Evolutionary conservation across 2,329 filamentous ascomycete species (phyloP), one percentile per base, ranked within the genome.

Genomic region (Zasmidium angulare): DNA sequence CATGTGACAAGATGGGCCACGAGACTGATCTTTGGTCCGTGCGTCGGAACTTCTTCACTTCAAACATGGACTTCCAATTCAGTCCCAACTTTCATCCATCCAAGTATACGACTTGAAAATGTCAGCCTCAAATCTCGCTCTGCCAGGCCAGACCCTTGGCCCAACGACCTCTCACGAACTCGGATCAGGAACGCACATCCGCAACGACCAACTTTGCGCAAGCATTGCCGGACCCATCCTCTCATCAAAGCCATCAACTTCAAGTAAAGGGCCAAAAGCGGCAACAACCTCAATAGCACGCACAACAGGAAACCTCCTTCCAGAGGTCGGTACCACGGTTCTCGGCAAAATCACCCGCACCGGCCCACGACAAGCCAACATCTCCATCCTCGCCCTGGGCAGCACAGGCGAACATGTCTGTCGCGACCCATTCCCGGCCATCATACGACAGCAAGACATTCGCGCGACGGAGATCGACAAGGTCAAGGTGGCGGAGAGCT

Each of bases 381-480:
- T 96, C 55, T 88, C 89, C 21, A 97, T 98, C 67, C 83, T 96
- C 60, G 89, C 93, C 60, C 89, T 97, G 23, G 86, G 89, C 58
- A 82, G 87, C 26, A 57, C 59, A 6, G 71, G 68, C 60, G 64
- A 68, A 46, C 62, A 67, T 50, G 62, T 68, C 46, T 66, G 61
- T 50, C 61, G 59, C 36, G 70, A 73, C 23, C 54, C 70, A 12
- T 71, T 75, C 49, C 69, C 71, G 1, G 73, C 68, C 9, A 50
- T 72, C 2, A 74, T 75, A 31, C 67, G 72, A 6, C 73, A 69
- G 63, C 93, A 98, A 78, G 95, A 99, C 72, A 91, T 99, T 31
- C 84, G 95, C 57, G 91, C 92, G 2, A 96, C 95, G 19, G 95
- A 99, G 78, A 96, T 97, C 78, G 95, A 98, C 74, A 90, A 91